Base-by-base conservation (phyloP, 139 green algal species). In the Microglena sp. region DNA sequence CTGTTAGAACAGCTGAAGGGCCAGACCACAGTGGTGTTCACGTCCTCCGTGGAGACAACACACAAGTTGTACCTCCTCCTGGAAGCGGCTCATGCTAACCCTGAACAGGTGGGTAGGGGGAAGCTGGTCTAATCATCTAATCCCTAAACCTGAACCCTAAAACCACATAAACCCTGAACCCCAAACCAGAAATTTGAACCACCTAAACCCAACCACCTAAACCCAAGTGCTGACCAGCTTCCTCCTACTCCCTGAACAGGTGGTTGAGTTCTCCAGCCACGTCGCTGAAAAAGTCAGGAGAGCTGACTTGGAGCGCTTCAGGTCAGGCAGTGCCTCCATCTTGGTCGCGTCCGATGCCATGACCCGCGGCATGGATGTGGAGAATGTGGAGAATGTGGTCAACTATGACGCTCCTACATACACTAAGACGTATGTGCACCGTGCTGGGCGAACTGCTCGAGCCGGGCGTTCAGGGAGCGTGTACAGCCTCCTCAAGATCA, bases 341-440 rank as follows among this genome's bases (percentile, higher is more conserved):
- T 71, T 96, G 36, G 88, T 97, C 6, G 83, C 82, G 3, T 95
- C 87, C 0, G 90, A 97, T 62, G 88, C 81, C 28, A 88, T 95
- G 83, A 89, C 90, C 2, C 76, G 90, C 0, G 90, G 90, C 45
- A 94, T 97, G 78, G 90, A 97, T 64, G 71, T 96, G 30, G 65
- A 69, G 33, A 64, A 44, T 8, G 71, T 93, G 1, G 44, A 58
- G 2, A 67, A 60, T 0, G 86, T 96, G 15, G 62, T 96, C 8
- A 96, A 93, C 69, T 96, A 96, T 62, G 90, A 96, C 55, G 76
- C 80, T 0, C 92, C 92, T 4, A 73, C 86, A 31, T 93, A 96
- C 62, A 75, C 83, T 3, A 97, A 97, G 66, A 84, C 76, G 6
- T 87, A 87, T 40, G 75, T 84, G 34, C 80, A 86, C 62, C 60